These are phyloP conservation scores for Acarospora socialis DNA, from an alignment of 2,329 filamentous ascomycete genomes.

Conservation along the genomic window DNA sequence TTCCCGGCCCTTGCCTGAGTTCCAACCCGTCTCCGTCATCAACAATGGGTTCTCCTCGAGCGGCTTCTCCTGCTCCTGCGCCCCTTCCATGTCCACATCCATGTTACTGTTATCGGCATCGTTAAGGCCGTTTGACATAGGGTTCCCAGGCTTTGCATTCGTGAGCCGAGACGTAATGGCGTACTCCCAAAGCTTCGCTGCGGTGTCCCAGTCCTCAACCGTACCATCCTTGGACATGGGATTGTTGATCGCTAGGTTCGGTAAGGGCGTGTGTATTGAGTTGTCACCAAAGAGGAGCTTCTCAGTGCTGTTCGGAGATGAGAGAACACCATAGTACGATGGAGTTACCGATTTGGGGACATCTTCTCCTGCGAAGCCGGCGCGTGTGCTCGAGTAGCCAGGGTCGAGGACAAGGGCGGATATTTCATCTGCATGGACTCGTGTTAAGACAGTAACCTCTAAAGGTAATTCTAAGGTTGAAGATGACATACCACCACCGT, in stretches of 20 bases:
- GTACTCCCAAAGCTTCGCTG: conserved; percentile 81
- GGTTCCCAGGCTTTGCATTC: conserved; percentile 53
- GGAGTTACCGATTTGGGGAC: conserved; percentile 86
- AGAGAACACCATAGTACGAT: conserved; percentile 61
- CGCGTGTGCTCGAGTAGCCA: conserved; percentile 79
- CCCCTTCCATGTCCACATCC: conserved; percentile 46
- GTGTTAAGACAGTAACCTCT: not conserved
- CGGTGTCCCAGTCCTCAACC: conserved; percentile 93
- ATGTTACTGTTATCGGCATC: conserved; percentile 46
- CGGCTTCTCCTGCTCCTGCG: conserved; percentile 55
- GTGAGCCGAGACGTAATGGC: conserved; percentile 80
- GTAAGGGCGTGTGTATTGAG: conserved; percentile 61
- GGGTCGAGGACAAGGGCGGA: conserved; percentile 93
- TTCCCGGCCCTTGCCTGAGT: conserved; percentile 71
- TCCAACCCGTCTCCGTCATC: conserved; percentile 92
- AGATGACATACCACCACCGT: conserved; percentile 15
- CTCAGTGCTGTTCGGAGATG: conserved; percentile 37
- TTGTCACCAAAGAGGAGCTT: conserved; percentile 75
- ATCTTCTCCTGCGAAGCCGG: conserved; percentile 95
- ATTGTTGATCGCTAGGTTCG: conserved; percentile 71
- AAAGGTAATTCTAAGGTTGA: not conserved
- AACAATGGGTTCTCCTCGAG: conserved; percentile 80
- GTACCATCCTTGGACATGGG: conserved; percentile 80
- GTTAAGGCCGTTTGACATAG: conserved; percentile 66
- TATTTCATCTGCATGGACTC: conserved; percentile 60